Evolutionary conservation across 192 early-diverging fungal genomes (phyloP).

Genomic region (Mortierella hygrophila): DNA sequence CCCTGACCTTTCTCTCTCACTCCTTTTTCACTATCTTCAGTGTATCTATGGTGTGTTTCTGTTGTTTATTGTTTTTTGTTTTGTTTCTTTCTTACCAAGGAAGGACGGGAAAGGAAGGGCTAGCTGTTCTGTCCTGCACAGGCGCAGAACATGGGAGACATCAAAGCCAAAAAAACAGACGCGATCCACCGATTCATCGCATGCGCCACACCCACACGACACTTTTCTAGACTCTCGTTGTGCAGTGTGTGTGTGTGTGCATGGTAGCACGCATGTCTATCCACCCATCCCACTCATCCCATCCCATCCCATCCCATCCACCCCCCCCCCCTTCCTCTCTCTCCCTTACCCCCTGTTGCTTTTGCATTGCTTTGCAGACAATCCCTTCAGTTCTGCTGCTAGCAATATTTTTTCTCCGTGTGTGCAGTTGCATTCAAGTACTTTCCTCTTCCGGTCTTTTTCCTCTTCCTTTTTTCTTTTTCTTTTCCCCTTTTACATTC

Average conservation of each 20-base stretch:
- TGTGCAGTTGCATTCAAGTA: too few species aligned
- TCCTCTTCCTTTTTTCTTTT: background rate
- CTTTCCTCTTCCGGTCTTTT: background rate
- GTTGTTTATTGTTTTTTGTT: background rate
- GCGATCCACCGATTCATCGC: background rate
- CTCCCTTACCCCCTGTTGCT: too few species aligned
- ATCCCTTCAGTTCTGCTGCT: too few species aligned
- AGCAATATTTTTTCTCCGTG: too few species aligned
- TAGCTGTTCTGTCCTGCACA: background rate
- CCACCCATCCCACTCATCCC: too few species aligned
- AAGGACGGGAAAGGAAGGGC: too few species aligned
- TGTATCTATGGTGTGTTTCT: background rate
- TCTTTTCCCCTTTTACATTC: background rate
- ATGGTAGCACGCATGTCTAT: background rate
- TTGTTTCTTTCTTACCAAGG: background rate
- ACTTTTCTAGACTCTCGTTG: slow-evolving; percentile 2
- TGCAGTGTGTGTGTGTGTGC: background rate
- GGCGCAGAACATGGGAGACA: background rate
- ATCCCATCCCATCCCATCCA: too few species aligned
- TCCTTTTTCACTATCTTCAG: background rate
- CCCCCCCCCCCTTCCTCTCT: too few species aligned
- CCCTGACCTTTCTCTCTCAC: background rate
- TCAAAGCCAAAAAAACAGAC: background rate
- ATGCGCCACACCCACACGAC: background rate
- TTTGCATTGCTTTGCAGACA: too few species aligned